A percentile compares a stretch with the other conserved stretches of the same genome.
phyloP scores from a whole-genome alignment of 2,329 filamentous ascomycete species.

The Plectosphaerella plurivora region DNA sequence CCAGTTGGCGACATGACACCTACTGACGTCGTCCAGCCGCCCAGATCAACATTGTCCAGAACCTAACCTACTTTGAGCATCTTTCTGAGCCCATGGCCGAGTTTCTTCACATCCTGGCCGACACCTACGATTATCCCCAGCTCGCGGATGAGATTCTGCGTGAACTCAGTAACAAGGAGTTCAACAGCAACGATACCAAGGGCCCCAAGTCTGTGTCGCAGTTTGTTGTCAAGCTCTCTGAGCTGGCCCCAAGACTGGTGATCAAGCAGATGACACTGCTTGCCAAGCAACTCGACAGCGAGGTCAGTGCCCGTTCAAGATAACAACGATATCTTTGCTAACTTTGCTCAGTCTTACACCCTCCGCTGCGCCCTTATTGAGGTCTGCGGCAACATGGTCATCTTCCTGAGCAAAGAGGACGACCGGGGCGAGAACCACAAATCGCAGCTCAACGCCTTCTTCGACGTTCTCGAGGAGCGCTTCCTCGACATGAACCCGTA shows the following conservation, averaged over 20 bases:
- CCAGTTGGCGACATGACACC: too few species aligned
- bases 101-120: conserved; percentile 89
- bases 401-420: conserved; percentile 84
- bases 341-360: conserved; percentile 71
- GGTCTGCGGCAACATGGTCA: conserved; percentile 92
- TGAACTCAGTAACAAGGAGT: conserved; percentile 95
- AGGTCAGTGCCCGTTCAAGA: conserved; percentile 45
- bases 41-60: conserved; percentile 97
- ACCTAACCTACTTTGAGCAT: conserved; percentile 96
- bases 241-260: conserved; percentile 83
- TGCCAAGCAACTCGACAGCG: conserved; percentile 91
- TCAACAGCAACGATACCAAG: conserved; percentile 92
- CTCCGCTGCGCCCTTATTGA: conserved; percentile 91
- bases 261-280: conserved; percentile 97
- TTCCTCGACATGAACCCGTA: conserved; percentile 97
- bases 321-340: neutral
- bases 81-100: conserved; percentile 99
- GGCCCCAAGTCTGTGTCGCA: conserved; percentile 94
- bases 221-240: conserved; percentile 90
- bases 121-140: conserved; percentile 97
- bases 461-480: conserved; percentile 91
- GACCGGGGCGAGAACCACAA: conserved; percentile 91
- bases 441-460: conserved; percentile 92
- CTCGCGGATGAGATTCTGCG: conserved; percentile 88
- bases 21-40: conserved; percentile 58